phyloP scores from a whole-genome alignment of 495 filamentous ascomycete species.

The Penicillium odoratum region DNA sequence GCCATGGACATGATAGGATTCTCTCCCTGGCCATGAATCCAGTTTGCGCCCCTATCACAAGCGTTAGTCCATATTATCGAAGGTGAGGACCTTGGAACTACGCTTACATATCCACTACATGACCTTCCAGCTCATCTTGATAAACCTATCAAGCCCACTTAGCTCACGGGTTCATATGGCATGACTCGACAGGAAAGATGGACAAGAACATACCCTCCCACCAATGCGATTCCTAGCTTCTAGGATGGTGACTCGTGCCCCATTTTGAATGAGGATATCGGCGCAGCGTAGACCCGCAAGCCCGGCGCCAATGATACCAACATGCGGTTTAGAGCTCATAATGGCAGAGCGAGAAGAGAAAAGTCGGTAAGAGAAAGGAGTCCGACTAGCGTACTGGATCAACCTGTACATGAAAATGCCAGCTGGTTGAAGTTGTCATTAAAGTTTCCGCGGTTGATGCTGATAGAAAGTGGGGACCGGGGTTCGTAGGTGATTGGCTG shows the following conservation, averaged over 20 bases:
- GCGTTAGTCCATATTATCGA: constrained; percentile 8
- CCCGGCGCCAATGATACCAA: constrained; percentile 85
- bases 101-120: constrained; percentile 49
- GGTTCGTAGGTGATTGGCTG: constrained; percentile 24
- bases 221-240: constrained; percentile 84
- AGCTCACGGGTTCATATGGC: not conserved
- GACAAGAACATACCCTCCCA: constrained; percentile 61
- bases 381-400: not conserved
- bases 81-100: not conserved
- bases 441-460: constrained; percentile 6
- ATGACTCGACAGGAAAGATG: not conserved
- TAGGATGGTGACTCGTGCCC: constrained; percentile 78
- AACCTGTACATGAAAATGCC: constrained; percentile 7
- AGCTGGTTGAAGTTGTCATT: constrained; percentile 9
- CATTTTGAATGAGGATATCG: constrained; percentile 74
- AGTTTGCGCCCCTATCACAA: constrained; percentile 73
- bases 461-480: constrained; percentile 16
- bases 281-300: constrained; percentile 85
- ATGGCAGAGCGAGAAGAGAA: not conserved
- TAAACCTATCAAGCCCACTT: constrained; percentile 32
- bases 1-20: constrained; percentile 87
- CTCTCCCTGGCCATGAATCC: constrained; percentile 85
- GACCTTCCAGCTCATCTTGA: constrained; percentile 37
- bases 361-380: not conserved
- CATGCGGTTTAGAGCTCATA: constrained; percentile 44